phyloP scores from a whole-genome alignment of 164 flowering plant genomes.

The Annona cherimola region DNA sequence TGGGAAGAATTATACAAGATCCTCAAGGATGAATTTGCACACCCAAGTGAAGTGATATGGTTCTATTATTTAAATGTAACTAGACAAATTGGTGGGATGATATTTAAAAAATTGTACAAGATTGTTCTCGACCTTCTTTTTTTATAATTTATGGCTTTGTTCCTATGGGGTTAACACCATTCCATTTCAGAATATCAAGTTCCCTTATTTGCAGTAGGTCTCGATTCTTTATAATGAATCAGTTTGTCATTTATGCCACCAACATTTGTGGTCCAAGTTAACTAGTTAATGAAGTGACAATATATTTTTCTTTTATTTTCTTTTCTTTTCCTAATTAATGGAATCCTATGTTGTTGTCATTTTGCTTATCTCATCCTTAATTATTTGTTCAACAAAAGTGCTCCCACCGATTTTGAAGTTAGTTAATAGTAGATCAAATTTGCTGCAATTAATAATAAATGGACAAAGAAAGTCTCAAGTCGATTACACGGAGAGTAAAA shows the following conservation, averaged over 20 bases:
- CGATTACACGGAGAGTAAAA: no score
- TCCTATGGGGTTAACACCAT: not conserved
- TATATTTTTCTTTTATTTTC: no score
- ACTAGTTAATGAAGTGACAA: not conserved
- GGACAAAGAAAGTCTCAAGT: no score
- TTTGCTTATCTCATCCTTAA: no score
- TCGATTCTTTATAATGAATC: no score
- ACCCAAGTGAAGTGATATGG: not conserved
- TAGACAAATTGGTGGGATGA: not conserved
- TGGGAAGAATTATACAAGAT: constrained; percentile 1
- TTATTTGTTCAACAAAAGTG: no score
- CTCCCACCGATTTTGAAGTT: no score
- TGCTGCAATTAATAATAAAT: no score
- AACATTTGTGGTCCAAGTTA: not conserved
- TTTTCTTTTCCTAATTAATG: no score
- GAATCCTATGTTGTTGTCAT: no score
- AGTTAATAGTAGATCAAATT: no score
- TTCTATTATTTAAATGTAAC: not conserved
- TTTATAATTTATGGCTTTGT: not conserved
- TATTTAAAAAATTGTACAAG: not conserved
- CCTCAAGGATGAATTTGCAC: not conserved
- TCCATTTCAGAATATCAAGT: not conserved
- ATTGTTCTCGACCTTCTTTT: not conserved
- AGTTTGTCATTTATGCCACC: no score
- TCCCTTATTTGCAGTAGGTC: not conserved